A percentile compares a stretch with the other conserved stretches of the same genome.
Conservation (phyloP, 2,329 filamentous ascomycete genomes). For the Cercospora sojina region DNA sequence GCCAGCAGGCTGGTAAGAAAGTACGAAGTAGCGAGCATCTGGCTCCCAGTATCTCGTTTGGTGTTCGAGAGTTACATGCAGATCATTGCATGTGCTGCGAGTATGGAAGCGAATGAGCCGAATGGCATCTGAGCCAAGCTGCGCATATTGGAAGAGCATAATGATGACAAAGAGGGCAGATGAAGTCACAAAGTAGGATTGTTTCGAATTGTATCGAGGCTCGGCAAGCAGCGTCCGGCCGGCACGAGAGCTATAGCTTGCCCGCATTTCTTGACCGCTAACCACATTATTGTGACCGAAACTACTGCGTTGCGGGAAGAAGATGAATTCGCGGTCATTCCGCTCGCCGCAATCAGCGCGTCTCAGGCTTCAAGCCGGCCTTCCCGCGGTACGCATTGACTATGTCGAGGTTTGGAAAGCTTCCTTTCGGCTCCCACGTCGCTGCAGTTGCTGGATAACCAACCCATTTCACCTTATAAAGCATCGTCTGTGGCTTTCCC, state of each 20-base stretch:
- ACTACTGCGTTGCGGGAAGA: neutral
- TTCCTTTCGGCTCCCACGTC: conserved; percentile 33
- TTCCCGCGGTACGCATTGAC: conserved; percentile 28
- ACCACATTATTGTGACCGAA: neutral
- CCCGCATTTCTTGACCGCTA: neutral
- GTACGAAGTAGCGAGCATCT: conserved; percentile 10
- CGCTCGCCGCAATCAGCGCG: neutral
- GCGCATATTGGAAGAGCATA: conserved; percentile 24
- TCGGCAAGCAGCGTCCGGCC: neutral
- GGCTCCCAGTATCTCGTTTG: conserved; percentile 9
- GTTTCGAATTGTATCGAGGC: neutral
- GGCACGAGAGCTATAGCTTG: conserved; percentile 1
- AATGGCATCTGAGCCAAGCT: conserved; percentile 15
- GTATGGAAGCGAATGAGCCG: conserved; percentile 18
- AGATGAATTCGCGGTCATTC: neutral
- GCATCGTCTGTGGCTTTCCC: conserved; percentile 32
- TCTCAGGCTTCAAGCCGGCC: conserved; percentile 15
- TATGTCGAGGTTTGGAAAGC: conserved; percentile 27
- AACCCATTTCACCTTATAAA: conserved; percentile 37
- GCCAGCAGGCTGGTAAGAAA: conserved; percentile 3
- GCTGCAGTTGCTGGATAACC: conserved; percentile 27
- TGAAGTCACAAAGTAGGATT: neutral
- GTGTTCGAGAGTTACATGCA: conserved; percentile 19
- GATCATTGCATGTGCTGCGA: conserved; percentile 10
- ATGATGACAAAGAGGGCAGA: neutral